Evolutionary conservation across 805 yeast genomes (phyloP), one percentile per base, ranked within the genome.

Genomic region (Osmozyma mogii): DNA sequence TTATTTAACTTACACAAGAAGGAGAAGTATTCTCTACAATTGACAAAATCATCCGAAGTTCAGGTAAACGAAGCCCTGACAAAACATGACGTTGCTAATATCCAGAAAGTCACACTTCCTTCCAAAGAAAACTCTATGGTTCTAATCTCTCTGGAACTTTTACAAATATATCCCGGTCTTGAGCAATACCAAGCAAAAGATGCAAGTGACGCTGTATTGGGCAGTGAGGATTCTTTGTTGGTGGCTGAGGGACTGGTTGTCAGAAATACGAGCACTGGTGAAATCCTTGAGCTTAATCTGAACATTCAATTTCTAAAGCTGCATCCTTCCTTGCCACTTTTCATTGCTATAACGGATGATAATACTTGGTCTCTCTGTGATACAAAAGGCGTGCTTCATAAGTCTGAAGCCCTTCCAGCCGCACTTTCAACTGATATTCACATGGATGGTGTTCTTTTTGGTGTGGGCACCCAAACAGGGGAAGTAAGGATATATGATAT

Each of bases 391-490:
- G 31, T 31, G 9, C 29, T 34, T 14, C 35, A 31, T 34, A 17
- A 30, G 6, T 35, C 45, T 11, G 32, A 20, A 3, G 35, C 29
- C 19, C 39, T 23, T 29, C 37, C 21, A 25, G 18, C 28, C 16
- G 37, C 51, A 5, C 28, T 42, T 9, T 32, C 51, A 4, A 54
- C 50, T 7, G 59, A 38, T 11, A 40, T 68, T 7, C 75, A 70
- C 36, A 69, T 67, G 15, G 76, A 70, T 44, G 76, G 76, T 3
- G 62, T 58, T 3, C 46, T 70, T 10, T 33, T 65, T 1, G 71
- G 65, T 1, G 35, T 68, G 2, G 71, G 70, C 2, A 47, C 49
- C 1, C 30, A 39, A 4, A 40, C 52, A 12, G 61, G 55, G 5
- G 37, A 44, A 9, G 53, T 72, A 4, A 34, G 44, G 3, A 54